Percentiles rank a stretch among this genome's conserved stretches.
Conservation (phyloP, 2,329 filamentous ascomycete genomes). For the Ascochyta viciae-villosae region DNA sequence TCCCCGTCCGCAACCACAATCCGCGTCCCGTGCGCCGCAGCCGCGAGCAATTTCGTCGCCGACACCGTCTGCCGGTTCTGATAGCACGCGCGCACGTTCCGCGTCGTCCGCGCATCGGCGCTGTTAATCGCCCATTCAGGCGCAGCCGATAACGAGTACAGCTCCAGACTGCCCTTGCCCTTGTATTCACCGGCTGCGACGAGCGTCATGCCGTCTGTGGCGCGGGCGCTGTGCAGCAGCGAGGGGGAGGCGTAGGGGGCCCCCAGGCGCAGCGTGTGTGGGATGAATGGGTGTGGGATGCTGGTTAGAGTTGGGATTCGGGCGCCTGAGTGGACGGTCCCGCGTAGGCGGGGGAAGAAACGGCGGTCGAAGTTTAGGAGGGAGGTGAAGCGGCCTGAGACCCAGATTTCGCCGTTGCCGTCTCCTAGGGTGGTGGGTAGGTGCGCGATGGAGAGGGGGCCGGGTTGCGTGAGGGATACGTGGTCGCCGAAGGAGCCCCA, state of each 20-base stretch:
- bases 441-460: slow-evolving; percentile 83
- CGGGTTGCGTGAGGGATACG: slow-evolving; percentile 78
- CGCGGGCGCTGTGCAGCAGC: slow-evolving; percentile 62
- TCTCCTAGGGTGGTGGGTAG: slow-evolving; percentile 66
- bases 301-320: slow-evolving; percentile 76
- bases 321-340: slow-evolving; percentile 84
- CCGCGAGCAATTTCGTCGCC: slow-evolving; percentile 79
- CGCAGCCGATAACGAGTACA: slow-evolving; percentile 70
- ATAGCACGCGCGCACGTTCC: slow-evolving; percentile 53
- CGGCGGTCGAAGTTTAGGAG: slow-evolving; percentile 90
- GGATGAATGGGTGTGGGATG: slow-evolving; percentile 71
- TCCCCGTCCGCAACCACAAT: slow-evolving; percentile 85
- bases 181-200: slow-evolving; percentile 91
- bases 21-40: slow-evolving; percentile 80
- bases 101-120: slow-evolving; percentile 35
- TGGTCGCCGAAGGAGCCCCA: slow-evolving; percentile 63
- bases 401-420: slow-evolving; percentile 80
- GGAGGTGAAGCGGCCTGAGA: slow-evolving; percentile 86
- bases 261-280: slow-evolving; percentile 66
- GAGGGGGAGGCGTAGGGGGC: slow-evolving; percentile 62
- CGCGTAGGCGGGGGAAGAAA: slow-evolving; percentile 78
- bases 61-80: slow-evolving; percentile 83
- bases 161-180: slow-evolving; percentile 84
- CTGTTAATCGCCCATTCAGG: slow-evolving; percentile 40
- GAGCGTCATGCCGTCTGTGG: slow-evolving; percentile 67